These are phyloP conservation scores for Ilyonectria sp. DNA, from an alignment of 2,329 filamentous ascomycete genomes.

Conservation along the genomic window DNA sequence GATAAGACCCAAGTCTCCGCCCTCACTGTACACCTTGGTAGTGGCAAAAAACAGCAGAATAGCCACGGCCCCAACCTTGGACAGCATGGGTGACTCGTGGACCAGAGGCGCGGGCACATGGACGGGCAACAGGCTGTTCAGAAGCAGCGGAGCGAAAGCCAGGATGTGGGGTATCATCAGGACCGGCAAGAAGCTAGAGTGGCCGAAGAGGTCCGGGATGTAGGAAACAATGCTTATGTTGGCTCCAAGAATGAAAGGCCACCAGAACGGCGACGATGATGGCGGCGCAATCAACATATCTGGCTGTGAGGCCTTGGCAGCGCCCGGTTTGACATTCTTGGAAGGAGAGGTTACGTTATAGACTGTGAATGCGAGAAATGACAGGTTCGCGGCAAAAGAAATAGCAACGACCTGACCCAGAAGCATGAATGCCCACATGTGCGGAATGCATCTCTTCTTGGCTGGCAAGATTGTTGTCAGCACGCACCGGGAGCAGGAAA, in stretches of 20 bases:
- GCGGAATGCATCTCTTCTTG: conserved; percentile 34
- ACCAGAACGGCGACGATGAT: conserved; percentile 25
- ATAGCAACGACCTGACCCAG: conserved; percentile 48
- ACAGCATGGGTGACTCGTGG: conserved; percentile 23
- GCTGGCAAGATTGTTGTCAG: conserved; percentile 19
- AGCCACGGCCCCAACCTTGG: conserved; percentile 27
- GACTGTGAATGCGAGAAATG: conserved; percentile 44
- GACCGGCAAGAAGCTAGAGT: conserved; percentile 35
- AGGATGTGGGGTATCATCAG: conserved; percentile 44
- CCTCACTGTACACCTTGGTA: conserved; percentile 8
- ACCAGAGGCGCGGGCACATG: not conserved
- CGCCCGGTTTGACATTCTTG: not conserved
- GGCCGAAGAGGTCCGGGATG: conserved; percentile 30
- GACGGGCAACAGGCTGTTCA: conserved; percentile 23
- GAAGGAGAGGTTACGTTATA: conserved; percentile 8
- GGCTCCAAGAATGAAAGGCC: conserved; percentile 30
- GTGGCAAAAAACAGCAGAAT: conserved; percentile 23
- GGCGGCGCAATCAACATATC: not conserved
- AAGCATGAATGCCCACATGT: conserved; percentile 46
- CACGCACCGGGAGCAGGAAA: not conserved
- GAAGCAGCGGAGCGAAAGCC: conserved; percentile 43
- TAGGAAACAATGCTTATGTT: conserved; percentile 33
- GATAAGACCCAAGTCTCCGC: conserved; percentile 19
- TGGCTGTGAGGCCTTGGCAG: conserved; percentile 1
- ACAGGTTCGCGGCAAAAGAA: conserved; percentile 47